Base-by-base conservation (phyloP, 768 basidiomycete species). In the Auricularia sp. region DNA sequence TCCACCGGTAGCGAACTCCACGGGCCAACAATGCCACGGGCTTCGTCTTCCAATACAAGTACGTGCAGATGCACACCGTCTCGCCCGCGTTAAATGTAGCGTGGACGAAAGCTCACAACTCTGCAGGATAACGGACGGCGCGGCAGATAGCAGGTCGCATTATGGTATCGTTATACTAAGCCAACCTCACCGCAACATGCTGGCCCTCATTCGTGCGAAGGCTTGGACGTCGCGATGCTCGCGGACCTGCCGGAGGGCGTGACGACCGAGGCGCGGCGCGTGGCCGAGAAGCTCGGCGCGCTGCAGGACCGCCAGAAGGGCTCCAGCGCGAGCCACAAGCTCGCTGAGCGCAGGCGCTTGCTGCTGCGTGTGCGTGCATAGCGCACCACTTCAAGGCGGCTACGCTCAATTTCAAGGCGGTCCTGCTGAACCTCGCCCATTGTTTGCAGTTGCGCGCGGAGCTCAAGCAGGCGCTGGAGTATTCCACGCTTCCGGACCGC, bases 141-240 rank as follows among this genome's bases (percentile, higher is more conserved):
- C 80, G 1, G 80, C 83, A 0, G 83, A 87, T 39, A 80, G 83
- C 35, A 68, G 78, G 34, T 80, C 78, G n/a, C 89, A 92, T 72
- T 93, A 94, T 70, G 92, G 92, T 90, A 62, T 10, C 35, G 42
- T 3, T 18, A 8, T 59, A 8, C 11, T 16, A 29, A 29, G 29
- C 29, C 29, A 29, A 29, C 24, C 13, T 39, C 21, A 10, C 36
- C 63, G 61, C 33, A 21, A 29, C 39, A 47, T 16, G 6, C 14
- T 47, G 16, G n/a, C 61, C 68, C 1, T 67, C 70, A 42, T 59
- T 68, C 63, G 35, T 63, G 44, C n/a, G 29, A 67, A 95, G 95
- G 96, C 2, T 78, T 99, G 11, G 90, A 97, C 69, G 82, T 98
- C 34, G 94, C 95, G 13, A 84, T 85, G 59, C 81, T 96, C 4